Evolutionary conservation across 805 yeast species (phyloP).

Genomic region (Pichia exigua): DNA sequence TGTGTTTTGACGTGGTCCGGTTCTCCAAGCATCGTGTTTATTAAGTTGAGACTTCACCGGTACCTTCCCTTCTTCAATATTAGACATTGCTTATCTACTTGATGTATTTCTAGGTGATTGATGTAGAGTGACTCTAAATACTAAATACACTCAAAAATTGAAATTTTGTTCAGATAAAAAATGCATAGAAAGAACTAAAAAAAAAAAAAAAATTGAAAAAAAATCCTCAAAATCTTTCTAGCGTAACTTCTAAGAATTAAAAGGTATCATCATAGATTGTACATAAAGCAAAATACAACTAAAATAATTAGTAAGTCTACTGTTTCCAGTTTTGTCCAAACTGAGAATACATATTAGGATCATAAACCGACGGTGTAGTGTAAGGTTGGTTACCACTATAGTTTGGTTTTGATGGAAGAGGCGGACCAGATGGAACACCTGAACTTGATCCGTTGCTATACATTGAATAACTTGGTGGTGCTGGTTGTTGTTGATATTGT

Average conservation of each 20-base stretch:
- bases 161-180: neutral
- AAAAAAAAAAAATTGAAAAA: neutral
- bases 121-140: neutral
- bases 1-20: conserved; percentile 12
- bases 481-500: neutral
- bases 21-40: conserved; percentile 14
- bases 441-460: neutral
- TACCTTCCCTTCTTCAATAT: too few species aligned
- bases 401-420: conserved; percentile 23
- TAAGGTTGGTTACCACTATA: conserved; percentile 32
- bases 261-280: neutral
- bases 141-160: neutral
- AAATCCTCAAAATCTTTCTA: too few species aligned
- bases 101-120: neutral
- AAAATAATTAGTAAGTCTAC: neutral
- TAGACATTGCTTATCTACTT: neutral
- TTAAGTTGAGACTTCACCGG: conserved; percentile 5
- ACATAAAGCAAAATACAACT: neutral
- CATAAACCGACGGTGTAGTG: conserved; percentile 43
- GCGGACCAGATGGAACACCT: conserved; percentile 15
- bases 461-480: conserved; percentile 6
- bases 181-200: neutral
- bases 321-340: conserved; percentile 19
- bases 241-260: neutral
- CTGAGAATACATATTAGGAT: conserved; percentile 38